Percentiles rank a stretch among this genome's conserved stretches.
phyloP scores from a whole-genome alignment of 1,284 basidiomycete genomes.

The Takashimella tepidaria region DNA sequence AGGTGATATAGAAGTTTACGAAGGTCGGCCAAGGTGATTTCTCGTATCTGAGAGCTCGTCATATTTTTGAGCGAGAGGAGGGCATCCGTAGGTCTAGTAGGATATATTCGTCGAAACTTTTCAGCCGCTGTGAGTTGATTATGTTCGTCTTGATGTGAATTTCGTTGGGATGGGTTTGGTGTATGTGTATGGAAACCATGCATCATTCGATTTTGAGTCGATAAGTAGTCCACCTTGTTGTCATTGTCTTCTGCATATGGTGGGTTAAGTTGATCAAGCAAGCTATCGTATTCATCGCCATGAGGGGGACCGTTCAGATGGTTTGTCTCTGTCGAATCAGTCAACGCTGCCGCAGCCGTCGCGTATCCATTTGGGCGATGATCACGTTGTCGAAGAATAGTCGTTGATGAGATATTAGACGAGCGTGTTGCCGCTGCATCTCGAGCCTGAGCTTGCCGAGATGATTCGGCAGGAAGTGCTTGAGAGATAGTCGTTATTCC shows the following conservation, averaged over 20 bases:
- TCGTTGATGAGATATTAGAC: background rate
- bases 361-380: background rate
- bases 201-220: too few species aligned
- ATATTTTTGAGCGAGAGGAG: slow-evolving; percentile 4
- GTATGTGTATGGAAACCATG: too few species aligned
- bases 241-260: too few species aligned
- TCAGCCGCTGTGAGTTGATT: slow-evolving; percentile 8
- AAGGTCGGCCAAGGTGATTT: slow-evolving; percentile 10
- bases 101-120: slow-evolving; percentile 7
- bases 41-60: background rate
- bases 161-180: too few species aligned
- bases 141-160: too few species aligned
- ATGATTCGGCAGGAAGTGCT: slow-evolving; percentile 31
- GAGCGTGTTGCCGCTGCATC: background rate
- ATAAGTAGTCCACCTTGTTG: too few species aligned
- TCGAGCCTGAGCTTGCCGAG: slow-evolving; percentile 24
- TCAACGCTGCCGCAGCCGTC: background rate
- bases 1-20: slow-evolving; percentile 7
- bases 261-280: too few species aligned
- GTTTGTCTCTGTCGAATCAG: too few species aligned
- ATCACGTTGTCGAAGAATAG: too few species aligned
- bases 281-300: too few species aligned
- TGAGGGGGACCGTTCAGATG: too few species aligned
- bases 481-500: slow-evolving; percentile 8
- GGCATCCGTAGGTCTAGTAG: slow-evolving; percentile 8